Base-by-base conservation (phyloP, 257 asterid genomes). In the Marsdenia floribunda region DNA sequence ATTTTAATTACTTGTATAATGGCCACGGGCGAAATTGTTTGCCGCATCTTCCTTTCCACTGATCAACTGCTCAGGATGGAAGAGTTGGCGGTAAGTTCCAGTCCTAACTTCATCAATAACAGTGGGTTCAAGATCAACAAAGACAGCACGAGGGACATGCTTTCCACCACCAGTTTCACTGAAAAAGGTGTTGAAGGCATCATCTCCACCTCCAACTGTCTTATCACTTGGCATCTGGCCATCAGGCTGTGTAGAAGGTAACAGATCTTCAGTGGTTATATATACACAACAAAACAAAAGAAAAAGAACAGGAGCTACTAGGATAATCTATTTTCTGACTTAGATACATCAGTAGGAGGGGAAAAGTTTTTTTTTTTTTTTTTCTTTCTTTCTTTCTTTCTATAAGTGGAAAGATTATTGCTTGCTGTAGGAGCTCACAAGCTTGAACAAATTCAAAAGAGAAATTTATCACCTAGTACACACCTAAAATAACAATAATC, bases 1-100 rank as follows among this genome's bases (percentile, higher is more conserved):
- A 2, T 60, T 82, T 35, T 19, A 38, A 3, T 59, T 82, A 83
- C 87, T 81, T 75, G 87, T 81, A 76, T 84, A 84, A 73, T 84
- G 87, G 49, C 87, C 87, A 57, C 83, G 83, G 76, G 85, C 85
- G 59, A 84, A 84, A 75, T 84, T 84, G 80, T 84, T 84, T 55
- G 85, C 85, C 8, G 87, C 85, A 76, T 84, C 87, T 76, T 84
- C 87, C 80, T 81, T 84, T 73, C 87, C 87, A 61, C 81, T 80
- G 74, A 83, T 83, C 77, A 83, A 77, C 83, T 80, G 85, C 79
- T 83, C 87, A 3, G 87, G 87, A 75, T 82, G 83, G 80, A 82
- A 79, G 67, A 82, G 85, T 47, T 82, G 83, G 68, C 83, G 83
- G 70, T 76, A 80, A 14, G 80, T 44, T 46, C 85, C 85, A 46